Base-by-base conservation (phyloP, 208 protist species). In the Crithidia bombi region DNA sequence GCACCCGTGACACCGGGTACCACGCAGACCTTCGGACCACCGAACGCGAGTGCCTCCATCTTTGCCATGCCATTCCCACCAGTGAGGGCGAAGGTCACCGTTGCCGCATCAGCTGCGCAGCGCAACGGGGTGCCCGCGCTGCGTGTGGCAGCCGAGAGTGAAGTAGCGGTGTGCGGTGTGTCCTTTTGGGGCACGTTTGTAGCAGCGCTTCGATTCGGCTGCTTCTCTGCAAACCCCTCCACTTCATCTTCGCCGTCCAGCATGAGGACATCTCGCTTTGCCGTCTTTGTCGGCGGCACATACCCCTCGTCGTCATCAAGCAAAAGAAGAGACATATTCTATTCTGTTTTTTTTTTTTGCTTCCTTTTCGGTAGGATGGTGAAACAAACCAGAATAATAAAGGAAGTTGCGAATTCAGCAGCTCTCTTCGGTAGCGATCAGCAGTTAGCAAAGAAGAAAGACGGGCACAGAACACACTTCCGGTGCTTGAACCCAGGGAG, bases 1-100 rank as follows among this genome's bases (percentile, higher is more conserved):
- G 15, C 35, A 52, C 47, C 14, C 5, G 19, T 30, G 32, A n/a
- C 32, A 6, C 17, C 14, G n/a, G 23, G 21, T 1, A 69, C 39
- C 17, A 87, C 35, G 17, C 64, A 41, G 0, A 87, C 80, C 14
- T 49, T 36, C 4, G 71, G 69, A 21, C 39, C 72, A 17, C 76
- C 82, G 65, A 83, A 94, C 9, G 68, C 55, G 36, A 94, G 76
- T 14, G 75, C 69, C 0, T 63, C 65, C 89, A 94, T 94, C 73
- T 94, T 94, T 14, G 57, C 74, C 21, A 94, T 59, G 9, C 89
- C 89, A 65, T 94, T 65, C 26, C 89, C 89, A 12, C 89, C 85
- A n/a, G 65, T 61, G 10, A 33, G 11, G 19, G 46, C 28, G 41
- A 81, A 55, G 5, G 49, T 32, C 14, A 50, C 36, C 5, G 44